phyloP scores from a whole-genome alignment of 495 filamentous ascomycete genomes.

The Corynascus novoguineensis region DNA sequence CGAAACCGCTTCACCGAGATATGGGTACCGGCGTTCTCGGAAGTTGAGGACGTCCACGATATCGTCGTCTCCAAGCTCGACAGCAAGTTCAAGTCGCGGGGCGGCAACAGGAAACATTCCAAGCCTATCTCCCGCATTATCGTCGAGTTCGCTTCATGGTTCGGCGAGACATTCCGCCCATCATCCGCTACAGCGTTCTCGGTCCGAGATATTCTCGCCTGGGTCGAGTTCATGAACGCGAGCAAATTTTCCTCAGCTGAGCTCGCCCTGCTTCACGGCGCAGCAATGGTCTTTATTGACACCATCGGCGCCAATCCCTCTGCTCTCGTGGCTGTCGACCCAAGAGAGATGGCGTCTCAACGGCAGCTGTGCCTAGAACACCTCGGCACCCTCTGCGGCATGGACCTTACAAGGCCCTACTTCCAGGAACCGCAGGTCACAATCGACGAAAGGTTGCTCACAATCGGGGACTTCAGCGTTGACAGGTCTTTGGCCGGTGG shows the following conservation, averaged over 20 bases:
- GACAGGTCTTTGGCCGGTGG: conserved; percentile 40
- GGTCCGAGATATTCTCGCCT: conserved; percentile 81
- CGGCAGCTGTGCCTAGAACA: conserved; percentile 66
- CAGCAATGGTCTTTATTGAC: conserved; percentile 93
- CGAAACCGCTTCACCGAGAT: conserved; percentile 98
- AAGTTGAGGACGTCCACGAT: conserved; percentile 76
- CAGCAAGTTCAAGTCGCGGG: conserved; percentile 27
- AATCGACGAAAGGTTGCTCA: conserved; percentile 46
- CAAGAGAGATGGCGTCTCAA: conserved; percentile 53
- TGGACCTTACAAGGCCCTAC: conserved; percentile 61
- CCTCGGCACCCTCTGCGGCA: conserved; percentile 58
- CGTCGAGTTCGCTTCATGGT: conserved; percentile 88
- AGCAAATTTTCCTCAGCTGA: conserved; percentile 40
- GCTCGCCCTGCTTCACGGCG: conserved; percentile 66
- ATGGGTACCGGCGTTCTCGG: conserved; percentile 84
- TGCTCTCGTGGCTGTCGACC: conserved; percentile 64
- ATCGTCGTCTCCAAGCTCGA: conserved; percentile 74
- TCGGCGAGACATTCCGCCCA: conserved; percentile 69
- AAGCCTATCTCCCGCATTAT: conserved; percentile 56
- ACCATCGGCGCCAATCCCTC: conserved; percentile 91
- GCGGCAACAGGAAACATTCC: conserved; percentile 5
- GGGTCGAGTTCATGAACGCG: conserved; percentile 88
- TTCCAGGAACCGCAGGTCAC: conserved; percentile 41
- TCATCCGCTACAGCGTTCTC: conserved; percentile 70
- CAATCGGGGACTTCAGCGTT: conserved; percentile 70